Base-by-base conservation (phyloP, 1,284 basidiomycete genomes). In the Boletellus deceptivus region DNA sequence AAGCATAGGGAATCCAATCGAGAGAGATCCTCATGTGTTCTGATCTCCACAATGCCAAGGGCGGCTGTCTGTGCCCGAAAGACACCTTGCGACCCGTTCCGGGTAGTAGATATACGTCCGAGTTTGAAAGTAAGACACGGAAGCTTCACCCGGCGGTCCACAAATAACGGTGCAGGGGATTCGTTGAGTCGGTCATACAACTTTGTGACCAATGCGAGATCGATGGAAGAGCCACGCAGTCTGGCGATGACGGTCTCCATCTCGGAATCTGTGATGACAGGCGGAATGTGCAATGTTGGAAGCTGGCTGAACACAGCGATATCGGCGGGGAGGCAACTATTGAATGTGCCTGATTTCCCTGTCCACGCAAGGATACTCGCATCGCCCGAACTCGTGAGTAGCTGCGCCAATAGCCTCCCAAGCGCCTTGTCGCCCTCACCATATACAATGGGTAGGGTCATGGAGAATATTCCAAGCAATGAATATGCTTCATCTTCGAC, bases 121-220 rank as follows among this genome's bases (percentile, higher is more conserved):
- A 56, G 54, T n/a, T 43, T 37, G 42, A 54, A 54, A 0, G n/a
- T 34, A 6, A 54, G 29, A 31, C 54, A 54, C 0, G 53, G 42
- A 29, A 54, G 41, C 13, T 40, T 54, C 46, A 54, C 35, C 27
- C 52, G 48, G 11, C n/a, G 39, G 2, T 29, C 54, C 3, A 25
- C 13, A 3, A 56, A 53, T 0, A 4, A 25, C 2, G 54, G 49
- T 1, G 31, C 16, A 2, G 33, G 31, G 3, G 56, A 33, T 1
- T 33, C 36, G 6, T 22, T 1, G 2, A 55, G 33, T 13, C 29
- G 41, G 6, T 53, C n/a, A 11, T 55, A 55, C 7, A 55, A 6
- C 8, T 16, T 16, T 29, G 38, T 40, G 6, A 16, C 17, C 24
- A 34, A 2, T 1, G 6, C 6, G 16, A 16, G 1, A 16, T 41